Base-by-base conservation (phyloP, 2,329 filamentous ascomycete genomes). In the Periconia digitata region DNA sequence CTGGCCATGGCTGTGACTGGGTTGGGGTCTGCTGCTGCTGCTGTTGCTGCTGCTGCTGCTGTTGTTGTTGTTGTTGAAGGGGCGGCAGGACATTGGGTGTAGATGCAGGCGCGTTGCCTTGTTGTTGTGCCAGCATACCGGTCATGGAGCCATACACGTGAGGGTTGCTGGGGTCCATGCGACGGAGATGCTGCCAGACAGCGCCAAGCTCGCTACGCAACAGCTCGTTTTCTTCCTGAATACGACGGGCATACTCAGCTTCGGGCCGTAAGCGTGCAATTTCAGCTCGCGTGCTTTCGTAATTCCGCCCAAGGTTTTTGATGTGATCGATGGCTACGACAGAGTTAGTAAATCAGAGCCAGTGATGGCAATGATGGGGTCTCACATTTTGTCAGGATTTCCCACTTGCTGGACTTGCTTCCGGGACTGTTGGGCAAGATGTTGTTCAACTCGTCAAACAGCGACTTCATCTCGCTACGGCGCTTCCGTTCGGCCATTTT, bases 321-420 rank as follows among this genome's bases (percentile, higher is more conserved):
- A 79, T 78, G 53, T 79, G 75, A 29, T 79, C 77, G 51, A 79
- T 79, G 6, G 76, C 76, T 79, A 44, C 8, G 24, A 17, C 20
- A 18, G 5, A 21, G 43, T 64, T 45, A 61, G 55, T 36, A 49
- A 36, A 37, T 1, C 17, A 41, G 17, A 37, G 38, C 32, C n/a
- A 47, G 36, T 12, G 20, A n/a, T 15, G 8, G 12, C 22, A 21
- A 16, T 17, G 1, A 12, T 8, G 2, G 18, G n/a, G 21, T 67
- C 79, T 53, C 74, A 92, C 89, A 87, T 77, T 92, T 92, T 2
- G 87, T 91, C 15, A 95, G 68, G 41, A 92, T 91, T 61, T 95
- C 89, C 89, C 89, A 95, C 61, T 95, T 95, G 58, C 88, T 92
- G 0, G 89, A 89, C 68, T 94, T 95, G 20, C 86, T 87, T 1